Base-by-base conservation (phyloP, 139 green algal species). In the Ettlia oleoabundans region DNA sequence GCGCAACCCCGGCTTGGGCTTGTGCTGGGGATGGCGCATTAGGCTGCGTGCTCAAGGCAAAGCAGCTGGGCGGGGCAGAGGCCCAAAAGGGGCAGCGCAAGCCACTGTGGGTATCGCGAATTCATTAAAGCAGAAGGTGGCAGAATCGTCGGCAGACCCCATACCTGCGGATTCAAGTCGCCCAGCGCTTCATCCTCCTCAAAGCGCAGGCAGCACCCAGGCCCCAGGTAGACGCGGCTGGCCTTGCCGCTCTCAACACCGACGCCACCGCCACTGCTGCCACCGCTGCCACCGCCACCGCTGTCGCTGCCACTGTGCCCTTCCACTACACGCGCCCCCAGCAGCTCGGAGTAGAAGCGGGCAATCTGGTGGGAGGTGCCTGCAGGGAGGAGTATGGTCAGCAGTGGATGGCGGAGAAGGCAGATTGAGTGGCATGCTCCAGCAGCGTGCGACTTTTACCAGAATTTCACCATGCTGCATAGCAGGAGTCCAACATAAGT, bases 291-390 rank as follows among this genome's bases (percentile, higher is more conserved):
- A n/a, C n/a, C n/a, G n/a, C n/a, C 64, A 28, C 2, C 18, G 64
- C 18, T 43, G 68, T 41, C 32, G 28, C 68, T 19, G 32, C 70
- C 15, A 42, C 43, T 58, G 68, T 40, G 42, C 10, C 33, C 42
- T 42, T 63, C 42, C 13, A n/a, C 70, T 32, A 77, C 70, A 28
- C 70, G n/a, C 3, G 70, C 70, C 9, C 70, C 70, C 42, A 77
- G 30, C 43, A 63, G 15, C 21, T 77, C 70, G 2, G 42, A 64
- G 19, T 77, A 77, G 70, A 77, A 77, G 21, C 43, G 70, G 43
- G 38, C 70, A 43, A 77, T 77, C 22, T 37, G 42, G 43, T 63
- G 70, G 42, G 70, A 42, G 0, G 70, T 64, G 43, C 70, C 70
- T 77, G 70, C 43, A 22, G 10, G n/a, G 15, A 1, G 33, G 26